Percentiles rank a stretch among this genome's conserved stretches.
phyloP scores from a whole-genome alignment of 2,329 filamentous ascomycete species.

The Aspergillus floridensis region DNA sequence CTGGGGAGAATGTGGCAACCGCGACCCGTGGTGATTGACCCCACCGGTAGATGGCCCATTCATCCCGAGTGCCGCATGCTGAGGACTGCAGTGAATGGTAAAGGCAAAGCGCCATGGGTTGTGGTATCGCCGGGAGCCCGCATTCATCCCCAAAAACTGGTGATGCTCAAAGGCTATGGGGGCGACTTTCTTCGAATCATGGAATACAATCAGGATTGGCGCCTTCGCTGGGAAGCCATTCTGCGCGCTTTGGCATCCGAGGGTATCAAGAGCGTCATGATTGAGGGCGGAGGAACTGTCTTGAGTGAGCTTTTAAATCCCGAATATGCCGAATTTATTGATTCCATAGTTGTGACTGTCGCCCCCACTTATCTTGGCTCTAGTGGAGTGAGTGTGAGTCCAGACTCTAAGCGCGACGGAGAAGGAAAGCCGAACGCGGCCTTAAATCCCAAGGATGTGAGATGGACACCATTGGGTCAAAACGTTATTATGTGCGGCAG shows the following conservation, averaged over 20 bases:
- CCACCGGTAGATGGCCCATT: slow-evolving; percentile 69
- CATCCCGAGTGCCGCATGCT: slow-evolving; percentile 62
- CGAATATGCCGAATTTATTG: slow-evolving; percentile 60
- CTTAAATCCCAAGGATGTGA: slow-evolving; percentile 63
- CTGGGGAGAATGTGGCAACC: slow-evolving; percentile 62
- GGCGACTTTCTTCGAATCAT: slow-evolving; percentile 46
- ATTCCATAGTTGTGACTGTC: slow-evolving; percentile 81
- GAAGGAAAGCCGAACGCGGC: slow-evolving; percentile 57
- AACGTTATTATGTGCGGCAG: slow-evolving; percentile 80
- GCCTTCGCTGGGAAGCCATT: slow-evolving; percentile 64
- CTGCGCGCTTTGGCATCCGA: slow-evolving; percentile 57
- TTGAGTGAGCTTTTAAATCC: slow-evolving; percentile 76
- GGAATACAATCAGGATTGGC: slow-evolving; percentile 40
- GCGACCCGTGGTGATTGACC: slow-evolving; percentile 78
- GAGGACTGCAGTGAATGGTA: slow-evolving; percentile 60
- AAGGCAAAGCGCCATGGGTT: slow-evolving; percentile 72
- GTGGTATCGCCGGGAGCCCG: slow-evolving; percentile 53
- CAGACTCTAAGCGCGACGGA: slow-evolving; percentile 55
- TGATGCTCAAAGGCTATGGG: slow-evolving; percentile 46
- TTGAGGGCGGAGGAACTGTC: slow-evolving; percentile 80
- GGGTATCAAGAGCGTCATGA: slow-evolving; percentile 76
- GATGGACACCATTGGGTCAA: slow-evolving; percentile 75
- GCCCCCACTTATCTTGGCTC: slow-evolving; percentile 86
- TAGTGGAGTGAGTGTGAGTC: slow-evolving; percentile 76
- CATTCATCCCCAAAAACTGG: slow-evolving; percentile 47